phyloP scores from a whole-genome alignment of 2,329 filamentous ascomycete species.

The Apiospora phragmitis region DNA sequence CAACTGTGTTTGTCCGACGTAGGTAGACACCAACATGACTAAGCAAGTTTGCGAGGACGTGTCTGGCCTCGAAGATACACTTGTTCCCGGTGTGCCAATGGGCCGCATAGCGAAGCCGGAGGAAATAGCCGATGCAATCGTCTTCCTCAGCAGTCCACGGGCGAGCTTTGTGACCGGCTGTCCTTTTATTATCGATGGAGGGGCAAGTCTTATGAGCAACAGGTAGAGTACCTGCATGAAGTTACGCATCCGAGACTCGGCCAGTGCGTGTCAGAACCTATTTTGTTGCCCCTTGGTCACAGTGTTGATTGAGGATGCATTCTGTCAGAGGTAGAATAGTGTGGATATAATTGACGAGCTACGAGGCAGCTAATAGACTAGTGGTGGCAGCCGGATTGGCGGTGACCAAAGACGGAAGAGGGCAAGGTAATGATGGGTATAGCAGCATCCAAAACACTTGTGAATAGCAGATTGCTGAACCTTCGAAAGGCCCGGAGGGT shows the following conservation, averaged over 20 bases:
- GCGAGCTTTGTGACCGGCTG: constrained; percentile 31
- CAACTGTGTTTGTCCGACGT: constrained; percentile 33
- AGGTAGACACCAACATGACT: constrained; percentile 32
- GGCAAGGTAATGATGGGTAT: too few relatives aligned
- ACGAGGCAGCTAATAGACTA: too few relatives aligned
- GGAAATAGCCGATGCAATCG: constrained; percentile 30
- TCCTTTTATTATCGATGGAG: constrained; percentile 23
- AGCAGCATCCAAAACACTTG: too few relatives aligned
- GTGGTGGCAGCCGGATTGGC: too few relatives aligned
- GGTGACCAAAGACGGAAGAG: too few relatives aligned
- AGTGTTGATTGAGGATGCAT: not conserved
- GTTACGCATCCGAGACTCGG: too few relatives aligned
- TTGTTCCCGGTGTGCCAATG: constrained; percentile 22
- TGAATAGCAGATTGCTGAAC: too few relatives aligned
- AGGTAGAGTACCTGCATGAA: not conserved
- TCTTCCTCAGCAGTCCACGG: constrained; percentile 29
- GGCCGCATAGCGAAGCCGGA: constrained; percentile 28
- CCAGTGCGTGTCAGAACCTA: too few relatives aligned
- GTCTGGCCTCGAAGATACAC: constrained; percentile 14
- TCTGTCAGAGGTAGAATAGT: too few relatives aligned
- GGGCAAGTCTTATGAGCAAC: not conserved
- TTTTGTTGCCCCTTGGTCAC: too few relatives aligned
- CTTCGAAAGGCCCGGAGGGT: too few relatives aligned
- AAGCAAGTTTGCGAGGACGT: constrained; percentile 18
- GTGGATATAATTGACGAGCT: too few relatives aligned